phyloP scores from a whole-genome alignment of 1,284 basidiomycete species.

The Phaffia rhodozyma region DNA sequence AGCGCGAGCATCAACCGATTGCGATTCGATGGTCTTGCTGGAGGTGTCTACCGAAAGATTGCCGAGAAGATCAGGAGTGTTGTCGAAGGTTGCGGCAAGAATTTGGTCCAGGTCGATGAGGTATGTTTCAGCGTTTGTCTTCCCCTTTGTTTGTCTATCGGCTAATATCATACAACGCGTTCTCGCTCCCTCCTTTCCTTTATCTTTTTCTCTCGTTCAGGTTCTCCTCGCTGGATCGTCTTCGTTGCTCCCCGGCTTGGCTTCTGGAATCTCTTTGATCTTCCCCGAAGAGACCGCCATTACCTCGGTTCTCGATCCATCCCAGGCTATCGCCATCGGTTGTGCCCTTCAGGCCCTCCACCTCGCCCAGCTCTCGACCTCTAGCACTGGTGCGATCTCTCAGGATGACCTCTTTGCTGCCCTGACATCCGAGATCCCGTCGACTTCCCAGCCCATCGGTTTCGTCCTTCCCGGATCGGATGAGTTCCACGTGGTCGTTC shows the following conservation, averaged over 20 bases:
- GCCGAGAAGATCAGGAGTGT: constrained; percentile 51
- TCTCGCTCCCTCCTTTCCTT: neutral
- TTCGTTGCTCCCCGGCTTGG: constrained; percentile 70
- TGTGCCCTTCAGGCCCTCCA: constrained; percentile 75
- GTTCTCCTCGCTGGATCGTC: constrained; percentile 82
- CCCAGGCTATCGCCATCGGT: constrained; percentile 77
- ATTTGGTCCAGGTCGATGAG: constrained; percentile 75
- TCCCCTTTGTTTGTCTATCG: neutral
- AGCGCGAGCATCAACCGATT: constrained; percentile 86
- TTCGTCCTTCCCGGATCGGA: constrained; percentile 58
- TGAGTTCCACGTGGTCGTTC: constrained; percentile 42
- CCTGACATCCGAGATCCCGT: constrained; percentile 44
- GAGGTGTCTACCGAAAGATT: constrained; percentile 60
- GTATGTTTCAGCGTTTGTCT: constrained; percentile 25
- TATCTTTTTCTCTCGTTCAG: constrained; percentile 19
- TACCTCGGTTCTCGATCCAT: constrained; percentile 61
- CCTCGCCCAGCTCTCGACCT: constrained; percentile 42
- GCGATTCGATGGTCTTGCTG: constrained; percentile 80
- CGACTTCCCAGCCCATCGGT: constrained; percentile 60
- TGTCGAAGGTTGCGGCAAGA: constrained; percentile 51
- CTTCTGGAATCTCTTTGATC: constrained; percentile 56
- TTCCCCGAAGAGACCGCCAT: constrained; percentile 52
- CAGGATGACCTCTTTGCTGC: constrained; percentile 41
- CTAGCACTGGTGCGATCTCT: constrained; percentile 24
- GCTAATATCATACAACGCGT: neutral